These are phyloP conservation scores for Anethum foeniculum DNA, from an alignment of 140 eudicot genomes.

Conservation along the genomic window DNA sequence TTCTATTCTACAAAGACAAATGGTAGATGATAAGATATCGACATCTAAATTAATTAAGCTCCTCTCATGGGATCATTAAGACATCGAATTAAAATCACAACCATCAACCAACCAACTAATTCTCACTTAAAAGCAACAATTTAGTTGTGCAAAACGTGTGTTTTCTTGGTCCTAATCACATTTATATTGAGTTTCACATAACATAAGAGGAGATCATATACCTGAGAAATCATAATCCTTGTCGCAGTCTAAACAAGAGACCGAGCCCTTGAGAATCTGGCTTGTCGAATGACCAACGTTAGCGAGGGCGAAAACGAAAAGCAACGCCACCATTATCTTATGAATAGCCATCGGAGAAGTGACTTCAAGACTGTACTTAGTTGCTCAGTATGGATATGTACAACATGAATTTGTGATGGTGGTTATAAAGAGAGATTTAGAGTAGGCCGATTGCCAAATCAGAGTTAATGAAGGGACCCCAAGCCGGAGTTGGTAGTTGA, in stretches of 20 bases:
- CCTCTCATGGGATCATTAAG: neutral
- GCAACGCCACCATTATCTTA: slow-evolving; percentile 10
- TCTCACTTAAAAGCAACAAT: neutral
- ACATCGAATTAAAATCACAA: too few relatives aligned
- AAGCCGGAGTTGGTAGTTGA: slow-evolving; percentile 14
- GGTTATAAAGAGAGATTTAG: slow-evolving; percentile 4
- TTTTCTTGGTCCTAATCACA: neutral
- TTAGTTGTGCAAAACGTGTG: neutral
- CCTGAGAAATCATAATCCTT: slow-evolving; percentile 35
- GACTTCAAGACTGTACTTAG: neutral
- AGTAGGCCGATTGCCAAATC: neutral
- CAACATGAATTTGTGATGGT: too few relatives aligned
- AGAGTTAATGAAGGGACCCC: slow-evolving; percentile 13
- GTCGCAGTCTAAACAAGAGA: slow-evolving; percentile 56
- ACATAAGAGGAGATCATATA: slow-evolving; percentile 1
- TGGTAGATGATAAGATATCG: neutral
- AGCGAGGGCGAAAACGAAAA: slow-evolving; percentile 38
- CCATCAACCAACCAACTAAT: neutral
- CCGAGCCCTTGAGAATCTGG: slow-evolving; percentile 40
- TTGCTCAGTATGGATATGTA: neutral
- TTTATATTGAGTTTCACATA: neutral
- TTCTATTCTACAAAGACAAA: neutral
- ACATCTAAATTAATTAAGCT: neutral
- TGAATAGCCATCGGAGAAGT: slow-evolving; percentile 24
- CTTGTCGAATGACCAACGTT: slow-evolving; percentile 23